Evolutionary conservation across 2,329 filamentous ascomycete genomes (phyloP), one percentile per base, ranked within the genome.

Genomic region (Fusarium sambucinum): DNA sequence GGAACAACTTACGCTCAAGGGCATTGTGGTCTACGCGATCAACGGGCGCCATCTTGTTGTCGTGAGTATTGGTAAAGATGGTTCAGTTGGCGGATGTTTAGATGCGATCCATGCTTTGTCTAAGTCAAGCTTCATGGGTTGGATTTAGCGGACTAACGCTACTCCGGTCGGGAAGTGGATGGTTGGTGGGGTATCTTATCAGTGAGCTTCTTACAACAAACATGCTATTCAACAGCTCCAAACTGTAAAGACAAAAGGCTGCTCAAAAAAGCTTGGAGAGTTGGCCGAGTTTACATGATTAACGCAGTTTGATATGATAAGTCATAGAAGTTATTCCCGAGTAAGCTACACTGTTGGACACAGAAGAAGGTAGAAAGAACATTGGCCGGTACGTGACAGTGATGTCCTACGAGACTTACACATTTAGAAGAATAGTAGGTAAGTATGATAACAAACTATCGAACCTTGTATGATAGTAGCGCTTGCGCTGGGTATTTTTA

Each of bases 41-140:
- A 46, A 82, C 77, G 27, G 81, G 81, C 41, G 82, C 80, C 82
- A 83, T 83, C 61, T 44, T 68, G 17, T 17, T 53, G 27, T 27
- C 13, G 51, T 44, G n/a, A 11, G 27, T 25, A 19, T 47, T 52
- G 45, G n/a, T 59, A 51, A 40, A 35, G 25, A 35, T 42, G 59
- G 33, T 54, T 48, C 60, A 16, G 19, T 48, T 53, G 27, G n/a
- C 30, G 35, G 45, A 47, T 67, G 53, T 44, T 35, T 55, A 47
- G 55, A 55, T 64, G 25, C 6, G 25, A 64, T 42, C 23, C 40
- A 27, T 53, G 21, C 25, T 41, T 46, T 50, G 44, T 40, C 38
- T 35, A 25, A 54, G 23, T 25, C 23, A 5, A 42, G 59, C 33
- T 52, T 41, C 52, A 3, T 25, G 42, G n/a, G 27, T 11, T 19